Conservation (phyloP, 2,329 filamentous ascomycete genomes). For the Alternaria triticimaculans region DNA sequence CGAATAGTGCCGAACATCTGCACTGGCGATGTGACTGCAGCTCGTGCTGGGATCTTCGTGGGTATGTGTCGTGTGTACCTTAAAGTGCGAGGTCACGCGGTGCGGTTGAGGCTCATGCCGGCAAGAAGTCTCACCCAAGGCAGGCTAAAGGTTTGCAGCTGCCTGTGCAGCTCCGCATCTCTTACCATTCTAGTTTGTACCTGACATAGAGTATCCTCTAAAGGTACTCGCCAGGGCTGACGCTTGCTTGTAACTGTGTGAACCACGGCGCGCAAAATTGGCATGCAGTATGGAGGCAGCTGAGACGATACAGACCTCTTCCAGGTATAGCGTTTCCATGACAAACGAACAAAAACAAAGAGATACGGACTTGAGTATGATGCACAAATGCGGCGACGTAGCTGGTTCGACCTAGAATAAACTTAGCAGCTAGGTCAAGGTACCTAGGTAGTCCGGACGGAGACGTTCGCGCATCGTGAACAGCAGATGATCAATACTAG, state of each 20-base stretch:
- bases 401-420: background rate
- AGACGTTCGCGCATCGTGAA: background rate
- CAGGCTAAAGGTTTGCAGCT: background rate
- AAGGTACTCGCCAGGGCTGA: background rate
- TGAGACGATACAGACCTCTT: background rate
- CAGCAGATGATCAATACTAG: background rate
- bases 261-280: background rate
- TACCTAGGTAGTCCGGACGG: background rate
- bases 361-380: background rate
- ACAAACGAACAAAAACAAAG: background rate
- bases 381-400: background rate
- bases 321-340: background rate
- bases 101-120: constrained; percentile 13
- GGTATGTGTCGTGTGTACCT: constrained; percentile 22
- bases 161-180: constrained; percentile 7
- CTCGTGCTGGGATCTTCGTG: constrained; percentile 35
- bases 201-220: background rate
- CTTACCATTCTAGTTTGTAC: background rate
- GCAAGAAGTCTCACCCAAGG: constrained; percentile 33
- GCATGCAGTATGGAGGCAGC: background rate
- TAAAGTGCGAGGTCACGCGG: constrained; percentile 38
- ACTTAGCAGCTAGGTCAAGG: background rate
- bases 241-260: background rate
- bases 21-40: constrained; percentile 19
- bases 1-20: constrained; percentile 6